Conservation (phyloP, 129 eudicot species). For the Ambrosia trifida region DNA sequence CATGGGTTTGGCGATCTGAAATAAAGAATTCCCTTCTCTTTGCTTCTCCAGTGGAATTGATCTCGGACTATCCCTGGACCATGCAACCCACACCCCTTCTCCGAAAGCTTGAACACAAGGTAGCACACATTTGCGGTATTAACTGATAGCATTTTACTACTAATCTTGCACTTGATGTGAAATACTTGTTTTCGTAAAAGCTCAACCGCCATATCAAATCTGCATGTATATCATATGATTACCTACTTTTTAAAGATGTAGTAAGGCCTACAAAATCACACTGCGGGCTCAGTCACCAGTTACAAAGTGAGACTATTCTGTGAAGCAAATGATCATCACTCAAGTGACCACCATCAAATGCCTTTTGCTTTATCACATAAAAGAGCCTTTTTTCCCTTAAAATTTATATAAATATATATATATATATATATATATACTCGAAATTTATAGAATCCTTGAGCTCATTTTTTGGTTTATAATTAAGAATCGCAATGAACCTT, state of each 20-base stretch:
- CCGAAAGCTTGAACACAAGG: slow-evolving; percentile 19
- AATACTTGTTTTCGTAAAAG: background rate
- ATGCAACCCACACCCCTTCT: slow-evolving; percentile 12
- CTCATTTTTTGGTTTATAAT: too few relatives aligned
- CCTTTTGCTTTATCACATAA: too few relatives aligned
- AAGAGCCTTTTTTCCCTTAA: too few relatives aligned
- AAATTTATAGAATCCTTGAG: too few relatives aligned
- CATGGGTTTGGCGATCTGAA: slow-evolving; percentile 1
- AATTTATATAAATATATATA: too few relatives aligned
- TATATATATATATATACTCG: too few relatives aligned
- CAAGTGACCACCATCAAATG: too few relatives aligned
- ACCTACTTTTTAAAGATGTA: too few relatives aligned
- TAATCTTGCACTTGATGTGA: background rate
- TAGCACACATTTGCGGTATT: background rate
- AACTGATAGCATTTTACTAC: background rate
- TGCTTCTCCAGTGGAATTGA: background rate
- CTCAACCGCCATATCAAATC: background rate
- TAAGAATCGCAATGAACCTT: background rate
- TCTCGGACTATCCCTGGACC: slow-evolving; percentile 14
- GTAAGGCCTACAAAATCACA: too few relatives aligned
- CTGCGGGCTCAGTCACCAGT: too few relatives aligned
- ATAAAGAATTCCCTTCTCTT: background rate
- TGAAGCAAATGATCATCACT: too few relatives aligned
- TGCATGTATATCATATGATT: background rate
- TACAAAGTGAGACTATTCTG: too few relatives aligned